These are phyloP conservation scores for Termitomyces sp. DNA, from an alignment of 768 basidiomycete genomes.

Conservation along the genomic window DNA sequence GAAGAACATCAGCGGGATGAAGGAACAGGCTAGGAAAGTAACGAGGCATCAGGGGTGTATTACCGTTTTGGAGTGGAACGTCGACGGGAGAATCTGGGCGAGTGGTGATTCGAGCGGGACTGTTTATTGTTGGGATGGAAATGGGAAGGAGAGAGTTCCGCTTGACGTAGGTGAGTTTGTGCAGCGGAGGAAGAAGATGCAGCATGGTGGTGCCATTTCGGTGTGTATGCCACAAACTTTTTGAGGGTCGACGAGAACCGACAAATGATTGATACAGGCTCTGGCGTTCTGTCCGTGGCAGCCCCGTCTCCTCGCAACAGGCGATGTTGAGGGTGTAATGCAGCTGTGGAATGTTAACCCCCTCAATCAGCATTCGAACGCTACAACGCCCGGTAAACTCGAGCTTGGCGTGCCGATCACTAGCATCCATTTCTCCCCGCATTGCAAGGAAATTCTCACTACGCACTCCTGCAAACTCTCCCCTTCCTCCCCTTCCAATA, in stretches of 20 bases:
- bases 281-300: constrained; percentile 93
- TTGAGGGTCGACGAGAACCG: background rate
- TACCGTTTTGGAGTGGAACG: constrained; percentile 64
- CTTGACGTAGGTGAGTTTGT: constrained; percentile 55
- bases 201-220: constrained; percentile 59
- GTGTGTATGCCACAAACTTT: constrained; percentile 27
- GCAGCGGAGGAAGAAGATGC: constrained; percentile 63
- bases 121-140: constrained; percentile 75
- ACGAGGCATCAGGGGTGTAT: constrained; percentile 68
- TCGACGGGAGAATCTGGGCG: constrained; percentile 64
- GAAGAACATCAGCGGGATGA: constrained; percentile 32
- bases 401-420: constrained; percentile 60
- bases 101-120: constrained; percentile 75
- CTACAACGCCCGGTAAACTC: constrained; percentile 39
- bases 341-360: constrained; percentile 54
- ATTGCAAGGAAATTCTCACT: constrained; percentile 80
- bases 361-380: constrained; percentile 41
- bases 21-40: constrained; percentile 64
- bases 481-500: background rate
- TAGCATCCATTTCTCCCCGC: constrained; percentile 70
- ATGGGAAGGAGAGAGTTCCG: constrained; percentile 33
- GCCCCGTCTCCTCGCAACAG: constrained; percentile 72
- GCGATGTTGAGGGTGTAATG: constrained; percentile 56
- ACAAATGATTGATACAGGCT: constrained; percentile 44
- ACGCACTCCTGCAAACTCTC: background rate